A percentile compares a stretch with the other conserved stretches of the same genome.
Conservation (phyloP, 1,139 yeast species). For the Candida neerlandica region DNA sequence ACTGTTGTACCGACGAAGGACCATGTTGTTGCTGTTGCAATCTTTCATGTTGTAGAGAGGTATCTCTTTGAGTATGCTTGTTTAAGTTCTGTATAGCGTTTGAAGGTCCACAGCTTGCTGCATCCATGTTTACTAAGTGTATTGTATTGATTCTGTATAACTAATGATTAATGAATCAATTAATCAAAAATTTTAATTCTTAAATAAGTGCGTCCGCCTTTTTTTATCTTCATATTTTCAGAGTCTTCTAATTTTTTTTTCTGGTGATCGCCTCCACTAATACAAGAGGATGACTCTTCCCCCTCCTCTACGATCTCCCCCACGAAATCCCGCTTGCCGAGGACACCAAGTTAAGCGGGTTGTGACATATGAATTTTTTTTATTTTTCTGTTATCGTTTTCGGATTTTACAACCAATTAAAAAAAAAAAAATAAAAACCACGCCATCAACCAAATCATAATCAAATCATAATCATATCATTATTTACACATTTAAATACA, state of each 20-base stretch:
- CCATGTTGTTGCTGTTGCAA: conserved; percentile 12
- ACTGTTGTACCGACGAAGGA: conserved; percentile 12
- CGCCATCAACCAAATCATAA: not conserved
- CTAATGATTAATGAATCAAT: not conserved
- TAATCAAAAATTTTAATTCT: not conserved
- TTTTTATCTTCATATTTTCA: not conserved
- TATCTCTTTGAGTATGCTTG: conserved; percentile 37
- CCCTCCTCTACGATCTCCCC: too few species aligned
- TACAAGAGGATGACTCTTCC: too few species aligned
- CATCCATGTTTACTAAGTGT: conserved; percentile 28
- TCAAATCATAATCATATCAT: too few species aligned
- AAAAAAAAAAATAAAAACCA: not conserved
- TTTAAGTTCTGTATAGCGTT: conserved; percentile 37
- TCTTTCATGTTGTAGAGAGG: conserved; percentile 33
- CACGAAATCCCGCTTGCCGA: not conserved
- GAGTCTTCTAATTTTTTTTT: too few species aligned
- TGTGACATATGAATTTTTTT: not conserved
- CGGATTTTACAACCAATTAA: not conserved
- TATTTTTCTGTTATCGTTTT: not conserved
- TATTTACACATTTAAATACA: not conserved
- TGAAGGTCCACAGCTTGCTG: conserved; percentile 41
- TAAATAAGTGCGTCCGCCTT: not conserved
- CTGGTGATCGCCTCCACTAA: not conserved
- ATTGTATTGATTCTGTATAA: conserved; percentile 4
- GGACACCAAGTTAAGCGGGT: not conserved